These are phyloP conservation scores for Pyrenochaeta sp. DNA, from an alignment of 2,329 filamentous ascomycete species.

Conservation along the genomic window DNA sequence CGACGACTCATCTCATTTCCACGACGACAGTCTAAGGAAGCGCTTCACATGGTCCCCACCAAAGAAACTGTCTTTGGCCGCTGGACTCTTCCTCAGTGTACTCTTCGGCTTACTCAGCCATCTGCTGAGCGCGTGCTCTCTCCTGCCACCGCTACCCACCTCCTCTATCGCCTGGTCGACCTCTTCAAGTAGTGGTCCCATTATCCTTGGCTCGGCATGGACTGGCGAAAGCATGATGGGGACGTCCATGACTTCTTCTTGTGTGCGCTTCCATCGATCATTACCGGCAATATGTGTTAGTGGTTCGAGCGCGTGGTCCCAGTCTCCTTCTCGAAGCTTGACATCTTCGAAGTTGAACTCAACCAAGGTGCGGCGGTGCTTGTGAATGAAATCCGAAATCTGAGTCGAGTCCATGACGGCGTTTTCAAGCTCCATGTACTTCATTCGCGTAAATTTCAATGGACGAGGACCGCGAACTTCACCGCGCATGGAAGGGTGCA, in stretches of 20 bases:
- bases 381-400: slow-evolving; percentile 72
- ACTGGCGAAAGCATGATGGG: slow-evolving; percentile 49
- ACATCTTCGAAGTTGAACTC: slow-evolving; percentile 86
- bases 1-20: slow-evolving; percentile 31
- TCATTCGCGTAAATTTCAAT: slow-evolving; percentile 71
- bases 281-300: slow-evolving; percentile 60
- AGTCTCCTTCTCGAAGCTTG: slow-evolving; percentile 73
- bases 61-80: slow-evolving; percentile 47
- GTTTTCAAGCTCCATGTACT: slow-evolving; percentile 76
- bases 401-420: slow-evolving; percentile 75
- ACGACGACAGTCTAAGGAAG: slow-evolving; percentile 45
- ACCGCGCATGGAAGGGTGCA: slow-evolving; percentile 44
- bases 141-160: slow-evolving; percentile 14
- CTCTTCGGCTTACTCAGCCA: slow-evolving; percentile 41
- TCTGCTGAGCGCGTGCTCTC: slow-evolving; percentile 36
- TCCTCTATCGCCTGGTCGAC: slow-evolving; percentile 38
- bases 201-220: slow-evolving; percentile 44
- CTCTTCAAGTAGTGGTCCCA: slow-evolving; percentile 46
- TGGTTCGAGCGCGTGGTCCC: slow-evolving; percentile 83
- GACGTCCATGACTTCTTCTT: slow-evolving; percentile 53
- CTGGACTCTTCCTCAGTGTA: slow-evolving; percentile 22
- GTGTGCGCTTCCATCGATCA: slow-evolving; percentile 53
- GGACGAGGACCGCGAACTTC: slow-evolving; percentile 50
- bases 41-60: slow-evolving; percentile 48
- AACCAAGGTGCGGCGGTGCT: slow-evolving; percentile 72